phyloP scores from a whole-genome alignment of 495 filamentous ascomycete genomes.

The Xylaria grammica region DNA sequence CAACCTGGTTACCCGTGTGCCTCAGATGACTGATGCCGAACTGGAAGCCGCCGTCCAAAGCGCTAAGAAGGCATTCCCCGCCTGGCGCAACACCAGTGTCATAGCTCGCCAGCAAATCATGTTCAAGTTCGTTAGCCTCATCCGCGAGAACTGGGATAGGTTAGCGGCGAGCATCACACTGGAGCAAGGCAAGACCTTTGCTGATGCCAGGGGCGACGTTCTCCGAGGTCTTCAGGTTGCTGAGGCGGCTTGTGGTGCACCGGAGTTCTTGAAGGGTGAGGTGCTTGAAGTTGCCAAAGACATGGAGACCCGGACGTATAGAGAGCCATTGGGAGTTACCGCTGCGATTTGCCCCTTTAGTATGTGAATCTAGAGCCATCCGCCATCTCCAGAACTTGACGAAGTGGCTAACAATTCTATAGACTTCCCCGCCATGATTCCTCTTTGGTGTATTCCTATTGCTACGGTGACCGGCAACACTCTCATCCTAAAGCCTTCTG shows the following conservation, averaged over 20 bases:
- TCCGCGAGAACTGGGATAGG: conserved; percentile 94
- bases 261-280: conserved; percentile 91
- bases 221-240: conserved; percentile 95
- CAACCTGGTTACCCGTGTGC: conserved; percentile 96
- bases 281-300: conserved; percentile 97
- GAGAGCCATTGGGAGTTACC: conserved; percentile 91
- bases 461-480: conserved; percentile 95
- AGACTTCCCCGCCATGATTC: conserved; percentile 99
- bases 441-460: conserved; percentile 94
- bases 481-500: conserved; percentile 93
- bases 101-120: conserved; percentile 92
- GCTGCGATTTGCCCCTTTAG: conserved; percentile 99
- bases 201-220: conserved; percentile 94
- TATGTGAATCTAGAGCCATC: conserved; percentile 54
- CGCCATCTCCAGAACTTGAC: not conserved
- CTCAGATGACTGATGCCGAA: conserved; percentile 91
- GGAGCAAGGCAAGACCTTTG: conserved; percentile 98
- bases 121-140: conserved; percentile 91
- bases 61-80: conserved; percentile 87
- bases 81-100: conserved; percentile 83
- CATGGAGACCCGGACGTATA: conserved; percentile 96
- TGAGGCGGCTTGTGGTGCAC: conserved; percentile 93
- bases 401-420: conserved; percentile 25
- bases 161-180: conserved; percentile 94
- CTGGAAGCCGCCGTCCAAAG: conserved; percentile 85